Percentiles rank a stretch among this genome's conserved stretches.
Conservation (phyloP, 495 filamentous ascomycete species). For the Penicillium pulvis region DNA sequence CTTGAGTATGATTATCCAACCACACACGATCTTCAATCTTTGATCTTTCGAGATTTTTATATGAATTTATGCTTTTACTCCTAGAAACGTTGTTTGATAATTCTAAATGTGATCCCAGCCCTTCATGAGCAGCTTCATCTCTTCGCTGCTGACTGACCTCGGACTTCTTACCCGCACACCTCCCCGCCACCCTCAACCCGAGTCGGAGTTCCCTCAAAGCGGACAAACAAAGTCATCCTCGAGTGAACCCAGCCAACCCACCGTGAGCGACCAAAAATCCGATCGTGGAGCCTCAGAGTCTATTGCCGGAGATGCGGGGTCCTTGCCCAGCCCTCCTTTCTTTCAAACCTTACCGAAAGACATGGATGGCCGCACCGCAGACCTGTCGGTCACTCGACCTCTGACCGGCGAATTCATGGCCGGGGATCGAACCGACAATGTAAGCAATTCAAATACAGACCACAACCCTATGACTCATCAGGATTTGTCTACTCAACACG, state of each 20-base stretch:
- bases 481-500: background rate
- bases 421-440: background rate
- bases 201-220: conserved; percentile 15
- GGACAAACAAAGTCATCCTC: conserved; percentile 20
- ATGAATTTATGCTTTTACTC: background rate
- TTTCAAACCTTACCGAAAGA: conserved; percentile 30
- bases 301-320: conserved; percentile 26
- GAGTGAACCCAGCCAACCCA: conserved; percentile 12
- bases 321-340: conserved; percentile 28
- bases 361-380: conserved; percentile 31
- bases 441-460: background rate
- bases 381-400: conserved; percentile 18
- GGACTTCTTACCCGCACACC: conserved; percentile 75
- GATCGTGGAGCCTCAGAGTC: conserved; percentile 13
- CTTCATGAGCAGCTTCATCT: conserved; percentile 72
- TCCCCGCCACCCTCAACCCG: conserved; percentile 44
- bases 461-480: background rate
- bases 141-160: conserved; percentile 74
- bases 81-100: conserved; percentile 5
- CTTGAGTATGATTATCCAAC: background rate
- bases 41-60: conserved; percentile 7
- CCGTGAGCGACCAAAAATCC: conserved; percentile 15
- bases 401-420: background rate
- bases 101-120: conserved; percentile 24
- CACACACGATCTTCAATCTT: background rate